Conservation (phyloP, 23 red algal species). For the Porphyridium purpureum region DNA sequence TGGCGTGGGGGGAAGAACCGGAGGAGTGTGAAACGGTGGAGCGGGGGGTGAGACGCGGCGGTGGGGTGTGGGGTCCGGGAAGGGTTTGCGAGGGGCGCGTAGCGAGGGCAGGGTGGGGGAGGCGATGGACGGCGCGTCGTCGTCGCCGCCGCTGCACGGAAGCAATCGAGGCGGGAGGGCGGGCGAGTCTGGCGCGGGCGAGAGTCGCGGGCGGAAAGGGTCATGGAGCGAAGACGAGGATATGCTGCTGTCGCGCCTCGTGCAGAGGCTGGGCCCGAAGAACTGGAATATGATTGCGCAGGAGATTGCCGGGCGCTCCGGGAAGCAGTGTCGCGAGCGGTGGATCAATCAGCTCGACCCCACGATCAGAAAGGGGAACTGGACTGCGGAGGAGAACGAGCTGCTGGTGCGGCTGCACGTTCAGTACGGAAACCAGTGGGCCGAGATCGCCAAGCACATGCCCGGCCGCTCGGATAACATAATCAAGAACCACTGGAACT, state of each 20-base stretch:
- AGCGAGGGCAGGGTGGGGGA: too few species aligned
- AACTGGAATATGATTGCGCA: constrained; percentile 10
- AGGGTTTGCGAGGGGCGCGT: too few species aligned
- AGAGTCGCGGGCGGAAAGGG: too few species aligned
- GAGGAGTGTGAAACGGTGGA: too few species aligned
- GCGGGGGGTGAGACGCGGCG: too few species aligned
- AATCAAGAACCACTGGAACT: constrained; percentile 32
- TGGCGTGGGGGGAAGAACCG: too few species aligned
- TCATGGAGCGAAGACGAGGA: constrained; percentile 19
- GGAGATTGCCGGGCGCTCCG: constrained; percentile 7
- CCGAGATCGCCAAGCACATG: constrained; percentile 11
- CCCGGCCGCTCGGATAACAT: constrained; percentile 23
- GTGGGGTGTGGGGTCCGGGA: too few species aligned
- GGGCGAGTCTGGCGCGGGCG: too few species aligned
- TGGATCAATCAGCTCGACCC: constrained; percentile 30
- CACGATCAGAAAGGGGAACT: constrained; percentile 2
- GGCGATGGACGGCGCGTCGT: too few species aligned
- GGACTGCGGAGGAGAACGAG: constrained; percentile 28
- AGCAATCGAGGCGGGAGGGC: too few species aligned
- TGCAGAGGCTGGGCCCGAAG: constrained; percentile 1
- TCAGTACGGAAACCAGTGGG: constrained; percentile 12
- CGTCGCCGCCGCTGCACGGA: too few species aligned
- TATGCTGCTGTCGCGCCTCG: background rate
- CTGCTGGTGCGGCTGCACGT: constrained; percentile 6
- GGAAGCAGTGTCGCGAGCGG: too few species aligned